Base-by-base conservation (phyloP, 129 eudicot species). In the Helichrysum umbraculigerum region DNA sequence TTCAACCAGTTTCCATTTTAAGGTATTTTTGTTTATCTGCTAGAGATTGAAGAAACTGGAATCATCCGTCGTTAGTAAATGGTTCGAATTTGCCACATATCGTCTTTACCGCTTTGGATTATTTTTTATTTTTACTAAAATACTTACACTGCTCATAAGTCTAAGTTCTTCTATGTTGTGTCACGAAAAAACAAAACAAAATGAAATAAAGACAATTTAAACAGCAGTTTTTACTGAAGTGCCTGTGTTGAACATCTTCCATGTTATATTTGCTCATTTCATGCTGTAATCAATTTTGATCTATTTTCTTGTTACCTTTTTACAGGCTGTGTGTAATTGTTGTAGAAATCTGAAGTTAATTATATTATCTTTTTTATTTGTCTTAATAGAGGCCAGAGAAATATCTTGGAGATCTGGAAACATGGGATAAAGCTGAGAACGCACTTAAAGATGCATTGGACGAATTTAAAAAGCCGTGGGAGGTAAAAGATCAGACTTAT, bases 361-460 rank as follows among this genome's bases (percentile, higher is more conserved):
- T 0, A 15, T 34, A 3, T 32, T 12, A 3, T 33, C 71, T 21
- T 63, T 44, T 22, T 60, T 71, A n/a, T n/a, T n/a, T n/a, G n/a
- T 75, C 28, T 73, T 28, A 78, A 34, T 72, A 95, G 99, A 95
- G 99, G 89, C 99, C 99, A 16, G 97, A 95, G 78, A 87, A 91
- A 61, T 95, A 82, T 79, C 94, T 95, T 51, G 99, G 99, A 73
- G 97, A 95, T 44, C 12, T 89, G 20, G 92, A 84, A 80, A 82
- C 92, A 72, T 95, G 99, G 99, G 86, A 95, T 6, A 87, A 84
- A 79, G 99, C 99, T 41, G 99, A 95, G 78, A 85, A 85, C 64
- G 96, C 99, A 35, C 97, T 95, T 68, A 77, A 81, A 51, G 96
- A 87, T 75, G 99, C 97, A 56, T 79, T 95, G 82, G 72, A 89